Evolutionary conservation across 2,329 filamentous ascomycete genomes (phyloP).

Genomic region (Colletotrichum sp.): DNA sequence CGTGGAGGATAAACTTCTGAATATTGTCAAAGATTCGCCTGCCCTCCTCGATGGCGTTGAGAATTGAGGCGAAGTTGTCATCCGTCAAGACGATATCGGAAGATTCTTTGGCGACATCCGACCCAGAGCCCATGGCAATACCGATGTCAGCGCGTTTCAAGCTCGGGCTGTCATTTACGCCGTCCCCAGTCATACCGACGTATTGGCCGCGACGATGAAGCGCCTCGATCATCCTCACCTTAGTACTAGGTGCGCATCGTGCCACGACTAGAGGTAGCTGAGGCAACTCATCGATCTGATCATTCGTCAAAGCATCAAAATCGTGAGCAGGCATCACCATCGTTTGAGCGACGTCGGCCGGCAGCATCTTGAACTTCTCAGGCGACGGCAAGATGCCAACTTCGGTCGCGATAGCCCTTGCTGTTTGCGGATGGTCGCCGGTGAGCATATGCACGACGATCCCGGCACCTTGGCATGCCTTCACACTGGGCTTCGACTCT

Average conservation of each 20-base stretch:
- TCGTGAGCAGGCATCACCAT: conserved; percentile 70
- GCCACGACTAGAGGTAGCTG: conserved; percentile 72
- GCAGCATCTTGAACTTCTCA: conserved; percentile 47
- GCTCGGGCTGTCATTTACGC: conserved; percentile 76
- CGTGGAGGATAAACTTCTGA: conserved; percentile 75
- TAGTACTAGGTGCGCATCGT: conserved; percentile 72
- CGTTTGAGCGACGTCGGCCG: conserved; percentile 58
- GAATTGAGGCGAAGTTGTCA: conserved; percentile 76
- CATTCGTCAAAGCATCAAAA: conserved; percentile 68
- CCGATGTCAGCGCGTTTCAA: conserved; percentile 74
- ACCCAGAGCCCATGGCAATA: conserved; percentile 71
- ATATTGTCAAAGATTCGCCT: conserved; percentile 78
- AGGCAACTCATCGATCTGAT: conserved; percentile 67
- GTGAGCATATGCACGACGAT: conserved; percentile 73
- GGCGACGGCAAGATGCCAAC: conserved; percentile 64
- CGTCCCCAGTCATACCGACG: conserved; percentile 63
- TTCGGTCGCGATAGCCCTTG: conserved; percentile 66
- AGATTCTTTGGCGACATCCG: conserved; percentile 67
- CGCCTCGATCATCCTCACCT: conserved; percentile 77
- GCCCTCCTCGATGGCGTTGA: conserved; percentile 74
- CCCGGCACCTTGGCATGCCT: conserved; percentile 63
- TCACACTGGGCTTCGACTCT: conserved; percentile 66
- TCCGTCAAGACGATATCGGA: conserved; percentile 74
- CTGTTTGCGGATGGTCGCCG: conserved; percentile 71
- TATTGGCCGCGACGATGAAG: conserved; percentile 67